Evolutionary conservation across 441 rosid species (phyloP).

Genomic region (Capsella rubella): DNA sequence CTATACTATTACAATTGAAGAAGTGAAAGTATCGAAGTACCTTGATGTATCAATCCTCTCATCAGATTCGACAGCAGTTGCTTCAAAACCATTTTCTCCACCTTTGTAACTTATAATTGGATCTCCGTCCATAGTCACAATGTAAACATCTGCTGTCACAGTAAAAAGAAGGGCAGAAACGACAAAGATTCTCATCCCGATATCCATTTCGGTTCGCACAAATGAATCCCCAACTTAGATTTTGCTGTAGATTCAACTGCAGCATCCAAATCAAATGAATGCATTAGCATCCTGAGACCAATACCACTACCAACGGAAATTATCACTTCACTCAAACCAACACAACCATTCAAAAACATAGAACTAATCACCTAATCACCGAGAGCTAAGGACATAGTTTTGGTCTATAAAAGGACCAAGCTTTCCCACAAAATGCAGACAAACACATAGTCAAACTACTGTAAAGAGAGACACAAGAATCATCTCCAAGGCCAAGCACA

Average conservation of each 20-base stretch:
- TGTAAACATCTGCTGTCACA: constrained; percentile 75
- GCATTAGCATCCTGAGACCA: not conserved
- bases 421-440: constrained; percentile 8
- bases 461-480: not conserved
- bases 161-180: constrained; percentile 46
- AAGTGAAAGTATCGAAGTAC: constrained; percentile 41
- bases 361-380: constrained; percentile 2
- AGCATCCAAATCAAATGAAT: constrained; percentile 8
- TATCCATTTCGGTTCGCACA: constrained; percentile 50
- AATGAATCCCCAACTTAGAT: constrained; percentile 30
- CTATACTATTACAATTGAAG: not conserved
- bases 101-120: constrained; percentile 90
- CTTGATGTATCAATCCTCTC: constrained; percentile 82
- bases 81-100: constrained; percentile 88
- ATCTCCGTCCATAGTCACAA: constrained; percentile 90
- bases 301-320: not conserved
- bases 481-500: not conserved
- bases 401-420: not conserved
- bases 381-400: constrained; percentile 3
- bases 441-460: not conserved
- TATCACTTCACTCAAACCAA: not conserved
- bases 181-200: constrained; percentile 39
- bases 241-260: constrained; percentile 22
- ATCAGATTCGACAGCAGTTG: constrained; percentile 84
- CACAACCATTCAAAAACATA: constrained; percentile 9